These are phyloP conservation scores for Platismatia glauca DNA, from an alignment of 495 filamentous ascomycete species.

Conservation along the genomic window DNA sequence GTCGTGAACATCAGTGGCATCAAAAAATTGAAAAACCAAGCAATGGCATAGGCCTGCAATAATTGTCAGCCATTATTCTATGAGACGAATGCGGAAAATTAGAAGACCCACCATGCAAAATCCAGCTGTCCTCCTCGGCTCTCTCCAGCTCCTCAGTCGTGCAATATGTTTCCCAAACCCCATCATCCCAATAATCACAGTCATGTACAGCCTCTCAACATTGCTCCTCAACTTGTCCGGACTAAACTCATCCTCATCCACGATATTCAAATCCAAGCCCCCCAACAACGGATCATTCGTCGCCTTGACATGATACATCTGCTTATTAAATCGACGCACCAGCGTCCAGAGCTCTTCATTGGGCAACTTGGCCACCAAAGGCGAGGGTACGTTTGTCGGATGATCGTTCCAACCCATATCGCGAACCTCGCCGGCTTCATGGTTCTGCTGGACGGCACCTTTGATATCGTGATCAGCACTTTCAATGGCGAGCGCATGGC, in stretches of 20 bases:
- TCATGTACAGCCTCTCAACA: constrained; percentile 79
- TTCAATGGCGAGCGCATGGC: constrained; percentile 38
- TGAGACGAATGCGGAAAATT: not conserved
- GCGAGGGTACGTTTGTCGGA: constrained; percentile 46
- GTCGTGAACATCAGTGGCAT: constrained; percentile 48
- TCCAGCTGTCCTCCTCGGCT: constrained; percentile 54
- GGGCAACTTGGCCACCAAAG: constrained; percentile 61
- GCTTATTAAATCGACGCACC: constrained; percentile 80
- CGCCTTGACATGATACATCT: constrained; percentile 83
- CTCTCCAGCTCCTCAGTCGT: constrained; percentile 71
- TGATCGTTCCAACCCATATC: constrained; percentile 70
- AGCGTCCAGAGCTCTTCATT: constrained; percentile 82
- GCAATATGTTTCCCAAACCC: constrained; percentile 64
- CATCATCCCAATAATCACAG: constrained; percentile 60
- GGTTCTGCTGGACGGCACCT: constrained; percentile 39
- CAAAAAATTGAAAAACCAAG: constrained; percentile 73
- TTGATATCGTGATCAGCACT: constrained; percentile 38
- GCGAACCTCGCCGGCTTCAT: constrained; percentile 41
- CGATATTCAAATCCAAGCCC: constrained; percentile 70
- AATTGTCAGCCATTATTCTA: constrained; percentile 10
- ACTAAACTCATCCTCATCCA: constrained; percentile 75
- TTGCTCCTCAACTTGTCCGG: constrained; percentile 77
- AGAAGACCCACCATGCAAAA: constrained; percentile 51
- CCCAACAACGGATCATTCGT: constrained; percentile 42
- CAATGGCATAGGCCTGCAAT: constrained; percentile 55